A percentile compares a stretch with the other conserved stretches of the same genome.
phyloP scores from a whole-genome alignment of 768 basidiomycete species.

The Leccinellum luteum region DNA sequence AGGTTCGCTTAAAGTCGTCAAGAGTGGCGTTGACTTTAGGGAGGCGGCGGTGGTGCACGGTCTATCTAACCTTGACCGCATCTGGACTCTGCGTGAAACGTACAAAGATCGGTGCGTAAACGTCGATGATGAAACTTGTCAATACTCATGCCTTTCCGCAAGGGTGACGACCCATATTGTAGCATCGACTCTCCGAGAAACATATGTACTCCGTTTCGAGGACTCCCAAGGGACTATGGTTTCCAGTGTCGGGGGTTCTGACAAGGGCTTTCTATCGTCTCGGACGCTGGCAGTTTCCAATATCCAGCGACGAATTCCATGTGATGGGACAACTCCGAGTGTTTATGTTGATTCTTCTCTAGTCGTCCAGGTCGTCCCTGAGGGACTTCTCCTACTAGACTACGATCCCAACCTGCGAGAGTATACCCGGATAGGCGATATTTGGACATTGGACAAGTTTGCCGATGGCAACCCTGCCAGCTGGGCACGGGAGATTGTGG shows the following conservation, averaged over 20 bases:
- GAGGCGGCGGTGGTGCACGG: slow-evolving; percentile 60
- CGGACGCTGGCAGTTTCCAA: slow-evolving; percentile 68
- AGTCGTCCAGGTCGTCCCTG: slow-evolving; percentile 71
- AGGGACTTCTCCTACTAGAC: slow-evolving; percentile 53
- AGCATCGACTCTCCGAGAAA: slow-evolving; percentile 56
- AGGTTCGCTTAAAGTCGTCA: slow-evolving; percentile 73
- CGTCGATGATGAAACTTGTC: background rate
- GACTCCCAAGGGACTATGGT: slow-evolving; percentile 15
- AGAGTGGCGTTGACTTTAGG: slow-evolving; percentile 79
- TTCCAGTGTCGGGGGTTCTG: slow-evolving; percentile 33
- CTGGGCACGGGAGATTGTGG: slow-evolving; percentile 51
- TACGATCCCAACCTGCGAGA: slow-evolving; percentile 44
- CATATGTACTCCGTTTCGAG: slow-evolving; percentile 53
- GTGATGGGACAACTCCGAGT: slow-evolving; percentile 15
- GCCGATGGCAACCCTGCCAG: slow-evolving; percentile 16
- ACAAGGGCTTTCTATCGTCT: slow-evolving; percentile 47
- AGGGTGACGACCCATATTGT: slow-evolving; percentile 59
- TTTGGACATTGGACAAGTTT: slow-evolving; percentile 39
- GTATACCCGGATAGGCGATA: slow-evolving; percentile 40
- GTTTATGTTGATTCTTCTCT: slow-evolving; percentile 47
- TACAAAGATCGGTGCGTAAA: slow-evolving; percentile 49
- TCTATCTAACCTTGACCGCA: slow-evolving; percentile 48
- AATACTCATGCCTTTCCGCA: background rate
- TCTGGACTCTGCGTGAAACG: slow-evolving; percentile 59
- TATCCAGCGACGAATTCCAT: slow-evolving; percentile 36